Base-by-base conservation (phyloP, 164 flowering plant genomes). In the Hamamelis virginiana region DNA sequence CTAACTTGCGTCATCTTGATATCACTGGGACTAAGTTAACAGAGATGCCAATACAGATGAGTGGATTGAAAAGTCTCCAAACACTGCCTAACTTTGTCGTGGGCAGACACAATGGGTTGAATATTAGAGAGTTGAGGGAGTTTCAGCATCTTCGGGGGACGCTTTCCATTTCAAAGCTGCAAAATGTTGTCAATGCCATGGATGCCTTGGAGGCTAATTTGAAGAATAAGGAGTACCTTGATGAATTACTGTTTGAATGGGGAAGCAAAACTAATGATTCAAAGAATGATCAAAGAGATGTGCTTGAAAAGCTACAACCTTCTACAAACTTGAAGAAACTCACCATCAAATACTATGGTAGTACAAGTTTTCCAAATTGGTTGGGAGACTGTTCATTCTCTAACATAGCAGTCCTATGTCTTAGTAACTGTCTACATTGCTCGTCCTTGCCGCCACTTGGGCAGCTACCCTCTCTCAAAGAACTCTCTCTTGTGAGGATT, bases 1-100 rank as follows among this genome's bases (percentile, higher is more conserved):
- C 41, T 33, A 33, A 33, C 41, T 65, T 83, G 14, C 51, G 76
- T 0, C 75, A 76, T 56, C 74, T 83, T 26, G 63, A 60, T 8
- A 45, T 73, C 0, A 4, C 9, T 41, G 67, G 25, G 5, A 38
- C 23, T 59, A 10, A 14, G 0, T 45, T 65, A 15, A 5, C 26
- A 18, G 65, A 66, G 22, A 60, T 76, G 64, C 79, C 77, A 11
- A 13, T 46, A 11, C 50, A 62, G 12, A 28, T 78, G 0, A 68
- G 77, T 15, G 65, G n/a, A 8, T 59, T 83, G 60, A 58, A 33
- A 33, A 33, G 57, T 27, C 22, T 75, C 9, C 66, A 14, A 33
- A 61, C 26, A 14, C 45, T 73, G 41, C 8, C 57, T 8, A 25
- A 3, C 15, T 66, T 69, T 63, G 19, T 67, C 12, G 43, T 71